These are phyloP conservation scores for Aureobasidium sp. DNA, from an alignment of 2,329 filamentous ascomycete genomes.

Conservation along the genomic window DNA sequence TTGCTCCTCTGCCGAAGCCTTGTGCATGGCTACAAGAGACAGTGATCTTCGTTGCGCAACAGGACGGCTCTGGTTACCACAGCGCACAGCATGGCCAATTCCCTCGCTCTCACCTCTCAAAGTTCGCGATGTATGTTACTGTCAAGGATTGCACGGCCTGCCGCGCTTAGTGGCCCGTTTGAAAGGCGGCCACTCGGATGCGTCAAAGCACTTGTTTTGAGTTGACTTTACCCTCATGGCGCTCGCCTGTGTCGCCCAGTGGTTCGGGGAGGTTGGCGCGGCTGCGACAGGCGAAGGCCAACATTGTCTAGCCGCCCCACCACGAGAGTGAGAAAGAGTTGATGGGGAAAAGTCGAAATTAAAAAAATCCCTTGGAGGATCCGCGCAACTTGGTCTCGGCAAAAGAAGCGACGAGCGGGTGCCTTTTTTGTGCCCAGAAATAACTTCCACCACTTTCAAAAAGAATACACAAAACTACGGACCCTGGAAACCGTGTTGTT, in stretches of 20 bases:
- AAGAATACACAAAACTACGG: neutral
- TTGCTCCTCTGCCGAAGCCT: neutral
- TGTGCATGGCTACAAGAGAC: neutral
- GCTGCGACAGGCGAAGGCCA: neutral
- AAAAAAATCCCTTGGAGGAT: constrained; percentile 2
- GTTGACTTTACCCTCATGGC: neutral
- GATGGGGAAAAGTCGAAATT: neutral
- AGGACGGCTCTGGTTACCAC: neutral
- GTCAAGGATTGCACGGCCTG: constrained; percentile 10
- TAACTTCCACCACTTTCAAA: neutral
- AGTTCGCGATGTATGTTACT: constrained; percentile 8
- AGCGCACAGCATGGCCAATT: neutral
- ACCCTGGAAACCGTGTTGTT: neutral
- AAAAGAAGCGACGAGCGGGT: neutral
- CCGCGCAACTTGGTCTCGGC: neutral
- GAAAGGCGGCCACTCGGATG: constrained; percentile 6
- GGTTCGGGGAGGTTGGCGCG: neutral
- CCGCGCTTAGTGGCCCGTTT: constrained; percentile 1
- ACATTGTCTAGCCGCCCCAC: neutral
- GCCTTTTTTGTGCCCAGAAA: neutral
- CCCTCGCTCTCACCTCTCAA: neutral
- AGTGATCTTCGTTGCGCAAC: constrained; percentile 4
- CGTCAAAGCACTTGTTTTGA: constrained; percentile 7
- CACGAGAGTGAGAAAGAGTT: neutral
- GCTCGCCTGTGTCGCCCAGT: neutral